phyloP scores from a whole-genome alignment of 2,329 filamentous ascomycete genomes.

The Chaetomium sp. region DNA sequence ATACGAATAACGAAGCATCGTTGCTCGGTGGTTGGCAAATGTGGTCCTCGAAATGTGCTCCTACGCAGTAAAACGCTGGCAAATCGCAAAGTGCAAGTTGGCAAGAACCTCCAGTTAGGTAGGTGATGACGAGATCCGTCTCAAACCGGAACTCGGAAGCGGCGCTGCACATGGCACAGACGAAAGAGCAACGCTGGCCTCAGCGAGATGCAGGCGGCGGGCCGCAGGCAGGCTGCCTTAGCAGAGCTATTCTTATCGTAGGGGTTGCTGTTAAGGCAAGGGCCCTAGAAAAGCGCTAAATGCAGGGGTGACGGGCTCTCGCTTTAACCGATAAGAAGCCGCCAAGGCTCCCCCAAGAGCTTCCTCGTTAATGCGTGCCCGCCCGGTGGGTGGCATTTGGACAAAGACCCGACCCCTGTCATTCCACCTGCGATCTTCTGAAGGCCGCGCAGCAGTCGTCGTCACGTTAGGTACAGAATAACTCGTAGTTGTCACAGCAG shows the following conservation, averaged over 20 bases:
- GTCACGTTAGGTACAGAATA: neutral
- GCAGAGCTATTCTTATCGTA: constrained; percentile 21
- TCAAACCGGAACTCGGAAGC: constrained; percentile 18
- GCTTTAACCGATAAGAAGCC: constrained; percentile 11
- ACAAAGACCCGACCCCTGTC: constrained; percentile 19
- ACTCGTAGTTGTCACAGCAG: neutral
- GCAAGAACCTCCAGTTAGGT: constrained; percentile 5
- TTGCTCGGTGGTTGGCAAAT: constrained; percentile 21
- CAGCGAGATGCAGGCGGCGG: constrained; percentile 21
- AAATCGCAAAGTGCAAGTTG: constrained; percentile 25
- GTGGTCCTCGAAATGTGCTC: neutral
- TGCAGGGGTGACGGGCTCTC: neutral
- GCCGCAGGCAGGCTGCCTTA: constrained; percentile 13
- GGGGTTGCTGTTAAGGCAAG: neutral
- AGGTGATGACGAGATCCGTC: constrained; percentile 17
- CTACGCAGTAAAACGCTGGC: neutral
- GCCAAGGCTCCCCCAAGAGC: neutral
- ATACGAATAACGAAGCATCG: constrained; percentile 29
- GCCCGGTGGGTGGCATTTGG: too few relatives aligned
- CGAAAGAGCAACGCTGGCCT: constrained; percentile 36
- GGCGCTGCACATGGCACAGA: constrained; percentile 25
- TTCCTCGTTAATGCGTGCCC: constrained; percentile 19
- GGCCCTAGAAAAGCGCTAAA: too few relatives aligned
- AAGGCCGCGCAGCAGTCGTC: constrained; percentile 6
- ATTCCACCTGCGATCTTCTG: neutral